Evolutionary conservation across 2,329 filamentous ascomycete species (phyloP), one percentile per base, ranked within the genome.

Genomic region (Pseudogymnoascus sp.): DNA sequence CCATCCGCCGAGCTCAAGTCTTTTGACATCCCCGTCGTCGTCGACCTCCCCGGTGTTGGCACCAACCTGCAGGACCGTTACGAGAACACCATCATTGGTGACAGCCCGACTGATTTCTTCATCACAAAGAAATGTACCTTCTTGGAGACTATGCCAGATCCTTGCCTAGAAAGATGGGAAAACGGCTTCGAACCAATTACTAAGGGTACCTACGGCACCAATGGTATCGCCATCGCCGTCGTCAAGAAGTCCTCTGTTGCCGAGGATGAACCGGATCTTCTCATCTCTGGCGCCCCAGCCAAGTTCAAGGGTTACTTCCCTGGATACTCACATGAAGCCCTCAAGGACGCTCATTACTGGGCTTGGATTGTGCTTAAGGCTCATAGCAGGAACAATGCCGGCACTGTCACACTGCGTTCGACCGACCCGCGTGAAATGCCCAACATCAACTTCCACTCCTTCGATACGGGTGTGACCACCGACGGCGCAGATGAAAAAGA

Each of bases 391-490:
- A 88, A 89, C 63, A 74, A 68, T 1, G 81, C 80, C 5, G 87
- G 87, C 9, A 79, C 78, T 1, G 86, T 90, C 6, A 79, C 72
- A 2, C 79, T 90, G 6, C 77, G 76, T 16, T 85, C 82, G 0
- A 73, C 80, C 0, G 81, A 89, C 68, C 86, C 87, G 0, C 81
- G 82, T 1, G 86, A 88, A 60, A 75, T 78, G 8, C 87, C 87
- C 0, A 71, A 80, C 6, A 86, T 89, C 65, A 74, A 75, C 58
- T 87, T 85, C 74, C 81, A 84, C 71, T 86, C 79, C 71, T 86
- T 82, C 73, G 73, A 68, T 30, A 75, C 78, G 20, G 79, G 80
- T 11, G 73, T 37, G 2, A 62, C 63, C 11, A 37, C 61, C 16
- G 16, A 59, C 11, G 57, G 33, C 41, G 63, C 59, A n/a, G 63